phyloP scores from a whole-genome alignment of 1,139 yeast genomes.

The Yamadazyma atlantica region DNA sequence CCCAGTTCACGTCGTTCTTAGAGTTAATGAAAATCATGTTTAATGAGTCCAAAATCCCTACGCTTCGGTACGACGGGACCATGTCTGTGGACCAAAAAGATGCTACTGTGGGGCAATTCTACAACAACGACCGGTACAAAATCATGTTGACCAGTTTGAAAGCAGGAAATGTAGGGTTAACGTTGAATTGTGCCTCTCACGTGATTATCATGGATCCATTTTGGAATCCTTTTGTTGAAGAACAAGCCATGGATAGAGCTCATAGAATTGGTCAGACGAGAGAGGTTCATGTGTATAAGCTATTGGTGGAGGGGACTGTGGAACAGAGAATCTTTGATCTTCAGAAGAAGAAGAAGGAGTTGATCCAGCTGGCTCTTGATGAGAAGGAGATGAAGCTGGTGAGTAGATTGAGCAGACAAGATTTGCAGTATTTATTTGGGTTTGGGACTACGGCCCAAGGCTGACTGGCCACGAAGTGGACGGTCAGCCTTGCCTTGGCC shows the following conservation, averaged over 20 bases:
- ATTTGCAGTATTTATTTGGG: conserved; percentile 79
- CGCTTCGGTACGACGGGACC: conserved; percentile 75
- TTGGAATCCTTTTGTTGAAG: conserved; percentile 97
- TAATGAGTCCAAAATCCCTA: conserved; percentile 43
- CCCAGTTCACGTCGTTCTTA: conserved; percentile 81
- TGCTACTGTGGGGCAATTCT: conserved; percentile 60
- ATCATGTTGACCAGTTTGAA: conserved; percentile 74
- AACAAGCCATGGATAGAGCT: conserved; percentile 94
- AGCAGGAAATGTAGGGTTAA: conserved; percentile 92
- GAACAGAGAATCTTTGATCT: conserved; percentile 83
- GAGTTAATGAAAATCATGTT: conserved; percentile 66
- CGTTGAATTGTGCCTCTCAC: conserved; percentile 90
- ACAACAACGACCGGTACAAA: conserved; percentile 43
- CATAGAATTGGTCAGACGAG: conserved; percentile 87
- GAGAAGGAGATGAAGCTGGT: conserved; percentile 68
- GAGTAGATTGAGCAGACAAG: conserved; percentile 64
- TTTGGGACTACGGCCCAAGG: conserved; percentile 32
- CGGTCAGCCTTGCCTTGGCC: too few species aligned
- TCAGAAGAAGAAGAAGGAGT: conserved; percentile 69
- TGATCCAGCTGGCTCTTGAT: conserved; percentile 77
- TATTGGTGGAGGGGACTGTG: conserved; percentile 66
- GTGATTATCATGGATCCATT: conserved; percentile 90
- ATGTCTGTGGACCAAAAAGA: conserved; percentile 71
- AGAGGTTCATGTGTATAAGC: conserved; percentile 71
- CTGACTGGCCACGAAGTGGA: too few species aligned